Base-by-base conservation (phyloP, 352 stramenopile species). In the Peronospora tabacina region DNA sequence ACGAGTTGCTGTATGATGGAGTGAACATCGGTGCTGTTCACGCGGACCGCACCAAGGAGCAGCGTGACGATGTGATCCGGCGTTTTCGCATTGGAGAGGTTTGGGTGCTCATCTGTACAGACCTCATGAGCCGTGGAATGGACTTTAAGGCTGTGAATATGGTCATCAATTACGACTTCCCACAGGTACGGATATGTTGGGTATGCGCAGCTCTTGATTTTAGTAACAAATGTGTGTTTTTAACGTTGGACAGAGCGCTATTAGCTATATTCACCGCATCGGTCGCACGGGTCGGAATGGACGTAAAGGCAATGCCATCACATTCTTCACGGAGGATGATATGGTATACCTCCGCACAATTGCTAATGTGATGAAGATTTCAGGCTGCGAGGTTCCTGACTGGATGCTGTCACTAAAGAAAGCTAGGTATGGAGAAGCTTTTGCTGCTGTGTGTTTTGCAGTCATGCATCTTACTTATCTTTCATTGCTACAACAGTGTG, bases 121-220 rank as follows among this genome's bases (percentile, higher is more conserved):
- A 99, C 62, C 68, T 99, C 7, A 97, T 99, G 66, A 96, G 87
- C 19, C 80, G 97, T 58, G 97, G 97, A 60, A 97, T 99, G 58
- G 96, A 99, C 76, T 99, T 99, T 62, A 97, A 98, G 70, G 96
- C 90, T 13, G 95, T 99, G 5, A 98, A 98, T 55, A 97, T 98
- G 82, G 96, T 99, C 7, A 97, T 99, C 65, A 99, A 99, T 70
- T 99, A 98, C 62, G 96, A 99, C 71, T 97, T 99, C 55, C 96
- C 97, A 7, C 87, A 93, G 68, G 72, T 81, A 62, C 33, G 48
- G 45, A 24, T 6, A 2, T 29, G 7, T n/a, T 20, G 34, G 11
- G 30, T 40, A 11, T 52, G 16, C 29, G n/a, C 19, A 11, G 6
- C 3, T 49, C 0, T 40, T 32, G 2, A 40, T n/a, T 1, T 16